These are phyloP conservation scores for Fusarium pseudocircinatum DNA, from an alignment of 2,329 filamentous ascomycete genomes.

Conservation along the genomic window DNA sequence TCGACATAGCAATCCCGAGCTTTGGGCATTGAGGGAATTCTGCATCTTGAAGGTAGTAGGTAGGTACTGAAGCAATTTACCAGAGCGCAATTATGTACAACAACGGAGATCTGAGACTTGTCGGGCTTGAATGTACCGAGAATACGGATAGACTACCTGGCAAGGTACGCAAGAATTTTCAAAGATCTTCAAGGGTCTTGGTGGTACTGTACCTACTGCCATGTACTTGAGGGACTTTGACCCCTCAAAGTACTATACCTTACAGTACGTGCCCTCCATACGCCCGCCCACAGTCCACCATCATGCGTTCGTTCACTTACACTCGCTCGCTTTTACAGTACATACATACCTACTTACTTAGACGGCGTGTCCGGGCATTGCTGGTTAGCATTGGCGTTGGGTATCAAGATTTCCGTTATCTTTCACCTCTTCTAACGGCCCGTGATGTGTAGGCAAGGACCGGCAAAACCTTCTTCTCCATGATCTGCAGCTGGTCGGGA, in stretches of 20 bases:
- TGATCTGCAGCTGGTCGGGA: slow-evolving; percentile 24
- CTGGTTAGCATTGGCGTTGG: slow-evolving; percentile 11
- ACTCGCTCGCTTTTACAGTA: not conserved
- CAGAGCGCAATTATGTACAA: not conserved
- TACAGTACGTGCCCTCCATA: not conserved
- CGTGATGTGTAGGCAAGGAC: slow-evolving; percentile 20
- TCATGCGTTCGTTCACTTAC: slow-evolving; percentile 12
- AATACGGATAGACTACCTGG: not conserved
- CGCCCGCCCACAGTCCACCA: not conserved
- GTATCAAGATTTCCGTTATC: slow-evolving; percentile 38
- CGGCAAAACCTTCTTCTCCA: slow-evolving; percentile 30
- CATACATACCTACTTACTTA: slow-evolving; percentile 7
- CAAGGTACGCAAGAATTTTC: not conserved
- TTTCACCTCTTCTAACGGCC: slow-evolving; percentile 37
- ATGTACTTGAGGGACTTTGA: slow-evolving; percentile 7
- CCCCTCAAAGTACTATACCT: slow-evolving; percentile 1
- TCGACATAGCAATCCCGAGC: not conserved
- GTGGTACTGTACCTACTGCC: not conserved
- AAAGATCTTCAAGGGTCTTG: slow-evolving; percentile 3
- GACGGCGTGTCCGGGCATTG: slow-evolving; percentile 4
- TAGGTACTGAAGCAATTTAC: not conserved
- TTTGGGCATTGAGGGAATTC: not conserved
- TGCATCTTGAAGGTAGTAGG: not conserved
- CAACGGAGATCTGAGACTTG: slow-evolving; percentile 3
- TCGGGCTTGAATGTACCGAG: slow-evolving; percentile 8